phyloP scores from a whole-genome alignment of 78 protist genomes.

The Speleostelium caveatum region DNA sequence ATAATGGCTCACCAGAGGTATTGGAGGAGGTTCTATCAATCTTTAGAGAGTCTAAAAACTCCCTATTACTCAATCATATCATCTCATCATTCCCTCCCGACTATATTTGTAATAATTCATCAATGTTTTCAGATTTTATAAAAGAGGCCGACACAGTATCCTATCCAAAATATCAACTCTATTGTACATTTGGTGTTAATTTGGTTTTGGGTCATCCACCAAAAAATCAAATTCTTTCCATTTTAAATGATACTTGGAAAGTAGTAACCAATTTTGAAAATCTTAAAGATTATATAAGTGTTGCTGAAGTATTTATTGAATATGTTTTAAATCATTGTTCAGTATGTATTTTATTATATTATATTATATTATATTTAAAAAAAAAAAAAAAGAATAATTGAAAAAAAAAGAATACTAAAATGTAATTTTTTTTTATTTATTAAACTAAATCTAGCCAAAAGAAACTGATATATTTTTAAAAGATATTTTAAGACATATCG shows the following conservation, averaged over 20 bases:
- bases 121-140: slow-evolving; percentile 59
- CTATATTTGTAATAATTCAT: slow-evolving; percentile 63
- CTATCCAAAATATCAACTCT: slow-evolving; percentile 81
- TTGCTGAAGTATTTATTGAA: slow-evolving; percentile 90
- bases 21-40: slow-evolving; percentile 50
- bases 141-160: slow-evolving; percentile 74
- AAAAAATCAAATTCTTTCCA: slow-evolving; percentile 35
- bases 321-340: slow-evolving; percentile 86
- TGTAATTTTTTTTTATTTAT: not conserved
- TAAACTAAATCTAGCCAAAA: not conserved
- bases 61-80: slow-evolving; percentile 80
- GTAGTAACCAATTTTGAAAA: slow-evolving; percentile 72
- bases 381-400: not conserved
- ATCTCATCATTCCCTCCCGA: slow-evolving; percentile 76
- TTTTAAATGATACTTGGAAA: slow-evolving; percentile 88
- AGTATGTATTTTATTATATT: slow-evolving; percentile 34
- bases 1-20: slow-evolving; percentile 56
- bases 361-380: not conserved
- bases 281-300: slow-evolving; percentile 72
- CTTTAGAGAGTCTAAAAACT: slow-evolving; percentile 43
- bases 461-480: slow-evolving; percentile 81
- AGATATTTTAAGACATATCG: slow-evolving; percentile 70
- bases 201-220: slow-evolving; percentile 80
- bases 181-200: slow-evolving; percentile 85
- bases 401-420: not conserved